Conservation (phyloP, 2,329 filamentous ascomycete species). For the Fusarium nelsonii region DNA sequence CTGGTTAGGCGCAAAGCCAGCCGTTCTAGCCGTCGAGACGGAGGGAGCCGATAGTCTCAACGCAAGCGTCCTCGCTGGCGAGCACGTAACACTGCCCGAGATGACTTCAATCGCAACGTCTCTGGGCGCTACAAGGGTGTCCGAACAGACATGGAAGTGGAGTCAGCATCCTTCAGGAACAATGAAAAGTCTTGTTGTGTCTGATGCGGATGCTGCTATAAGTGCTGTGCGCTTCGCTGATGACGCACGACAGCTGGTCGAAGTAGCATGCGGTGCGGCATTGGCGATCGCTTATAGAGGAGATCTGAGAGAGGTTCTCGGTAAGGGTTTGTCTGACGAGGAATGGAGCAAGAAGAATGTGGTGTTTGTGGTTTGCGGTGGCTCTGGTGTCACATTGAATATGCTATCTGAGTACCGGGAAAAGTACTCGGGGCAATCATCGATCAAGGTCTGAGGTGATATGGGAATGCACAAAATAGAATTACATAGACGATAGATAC, state of each 20-base stretch:
- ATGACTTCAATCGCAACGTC: constrained; percentile 83
- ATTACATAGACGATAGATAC: not conserved
- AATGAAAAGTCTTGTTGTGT: constrained; percentile 54
- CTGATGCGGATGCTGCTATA: constrained; percentile 77
- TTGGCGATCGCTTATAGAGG: constrained; percentile 76
- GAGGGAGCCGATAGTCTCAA: constrained; percentile 77
- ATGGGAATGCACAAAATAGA: not conserved
- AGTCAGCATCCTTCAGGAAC: constrained; percentile 58
- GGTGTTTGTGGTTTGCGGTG: constrained; percentile 88
- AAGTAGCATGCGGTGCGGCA: constrained; percentile 86
- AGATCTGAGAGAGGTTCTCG: constrained; percentile 70
- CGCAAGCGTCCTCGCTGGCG: constrained; percentile 67
- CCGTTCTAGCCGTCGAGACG: constrained; percentile 81
- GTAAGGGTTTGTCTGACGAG: constrained; percentile 63
- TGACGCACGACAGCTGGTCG: constrained; percentile 84
- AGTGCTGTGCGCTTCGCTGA: constrained; percentile 83
- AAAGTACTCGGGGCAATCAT: constrained; percentile 54
- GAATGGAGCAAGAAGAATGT: constrained; percentile 77
- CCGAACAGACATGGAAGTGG: constrained; percentile 75
- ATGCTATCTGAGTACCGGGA: constrained; percentile 70
- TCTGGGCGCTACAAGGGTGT: constrained; percentile 80
- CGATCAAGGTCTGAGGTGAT: constrained; percentile 47
- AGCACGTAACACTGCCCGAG: constrained; percentile 72
- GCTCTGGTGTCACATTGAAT: constrained; percentile 73
- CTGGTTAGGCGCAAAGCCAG: constrained; percentile 54